phyloP scores from a whole-genome alignment of 352 stramenopile genomes.

The Nothophytophthora sp. region DNA sequence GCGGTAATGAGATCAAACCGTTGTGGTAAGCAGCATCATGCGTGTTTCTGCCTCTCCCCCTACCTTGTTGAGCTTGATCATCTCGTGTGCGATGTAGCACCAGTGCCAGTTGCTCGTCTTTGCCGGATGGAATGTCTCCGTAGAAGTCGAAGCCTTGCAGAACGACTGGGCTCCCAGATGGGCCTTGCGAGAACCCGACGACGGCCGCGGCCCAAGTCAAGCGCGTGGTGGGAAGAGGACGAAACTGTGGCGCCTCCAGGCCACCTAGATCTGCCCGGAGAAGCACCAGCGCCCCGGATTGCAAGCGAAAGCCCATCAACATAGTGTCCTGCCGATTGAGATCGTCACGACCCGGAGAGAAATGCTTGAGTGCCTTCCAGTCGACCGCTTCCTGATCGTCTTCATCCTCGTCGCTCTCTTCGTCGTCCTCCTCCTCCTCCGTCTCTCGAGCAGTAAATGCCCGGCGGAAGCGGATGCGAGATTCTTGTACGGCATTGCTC shows the following conservation, averaged over 20 bases:
- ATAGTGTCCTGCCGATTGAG: slow-evolving; percentile 8
- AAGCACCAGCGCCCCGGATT: slow-evolving; percentile 26
- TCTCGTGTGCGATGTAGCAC: slow-evolving; percentile 13
- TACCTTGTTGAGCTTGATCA: slow-evolving; percentile 25
- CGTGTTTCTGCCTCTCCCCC: slow-evolving; percentile 12
- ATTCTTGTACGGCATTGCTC: slow-evolving; percentile 32
- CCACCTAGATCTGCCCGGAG: slow-evolving; percentile 20
- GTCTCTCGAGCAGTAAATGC: slow-evolving; percentile 5
- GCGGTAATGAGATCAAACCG: no score
- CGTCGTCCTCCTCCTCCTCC: slow-evolving; percentile 16
- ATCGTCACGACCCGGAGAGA: slow-evolving; percentile 8
- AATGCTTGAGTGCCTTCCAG: slow-evolving; percentile 47
- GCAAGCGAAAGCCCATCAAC: slow-evolving; percentile 35
- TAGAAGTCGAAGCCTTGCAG: slow-evolving; percentile 42
- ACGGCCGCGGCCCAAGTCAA: slow-evolving; percentile 19
- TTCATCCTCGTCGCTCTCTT: slow-evolving; percentile 31
- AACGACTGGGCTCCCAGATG: background rate
- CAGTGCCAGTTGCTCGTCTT: slow-evolving; percentile 34
- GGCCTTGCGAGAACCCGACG: slow-evolving; percentile 21
- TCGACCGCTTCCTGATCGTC: slow-evolving; percentile 51
- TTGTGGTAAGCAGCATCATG: slow-evolving; percentile 6
- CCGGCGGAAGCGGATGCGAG: slow-evolving; percentile 33
- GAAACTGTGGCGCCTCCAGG: background rate
- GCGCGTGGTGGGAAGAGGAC: background rate
- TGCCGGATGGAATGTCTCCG: slow-evolving; percentile 24